Evolutionary conservation across 345 rosid genomes (phyloP), one percentile per base, ranked within the genome.

Genomic region (Citrus hindsii): DNA sequence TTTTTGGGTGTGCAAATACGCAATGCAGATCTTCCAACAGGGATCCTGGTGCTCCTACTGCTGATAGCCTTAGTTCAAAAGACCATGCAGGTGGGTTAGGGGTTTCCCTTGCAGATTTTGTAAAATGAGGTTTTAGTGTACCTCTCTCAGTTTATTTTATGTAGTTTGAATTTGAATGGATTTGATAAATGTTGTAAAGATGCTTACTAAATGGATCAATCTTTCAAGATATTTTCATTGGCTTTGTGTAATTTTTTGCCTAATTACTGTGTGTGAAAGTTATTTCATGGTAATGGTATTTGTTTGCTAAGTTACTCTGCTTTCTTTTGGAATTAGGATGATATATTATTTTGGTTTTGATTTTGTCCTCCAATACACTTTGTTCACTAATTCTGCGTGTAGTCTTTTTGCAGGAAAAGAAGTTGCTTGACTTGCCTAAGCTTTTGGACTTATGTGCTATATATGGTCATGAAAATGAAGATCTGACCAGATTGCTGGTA

Each of bases 331-430:
- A 42, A 33, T 35, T 28, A 24, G 37, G 40, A 35, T n/a, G 53
- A 25, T 6, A 60, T 27, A 18, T 21, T 35, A 14, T 56, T 63
- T 25, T 65, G 33, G 9, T 40, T 22, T 46, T 28, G 1, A 24
- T 55, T 58, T 32, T 68, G 18, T 46, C 46, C 67, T 79, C 40
- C 35, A 33, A 68, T 33, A 68, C 80, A 74, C 89, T 75, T 81
- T 87, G 82, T 83, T 90, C 83, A 88, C 79, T 73, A 77, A 75
- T 86, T 84, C 56, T 81, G 74, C 70, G 37, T 91, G 85, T 90
- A 96, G 99, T 80, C 79, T 88, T 96, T 83, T 83, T 94, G 97
- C 97, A 96, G 97, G 99, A 90, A 69, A 94, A 87, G 80, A 89
- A 85, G 84, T 80, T 94, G 81, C 97, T 96, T 71, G 93, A 96